phyloP scores from a whole-genome alignment of 2,329 filamentous ascomycete species.

The Colletotrichum melonis region DNA sequence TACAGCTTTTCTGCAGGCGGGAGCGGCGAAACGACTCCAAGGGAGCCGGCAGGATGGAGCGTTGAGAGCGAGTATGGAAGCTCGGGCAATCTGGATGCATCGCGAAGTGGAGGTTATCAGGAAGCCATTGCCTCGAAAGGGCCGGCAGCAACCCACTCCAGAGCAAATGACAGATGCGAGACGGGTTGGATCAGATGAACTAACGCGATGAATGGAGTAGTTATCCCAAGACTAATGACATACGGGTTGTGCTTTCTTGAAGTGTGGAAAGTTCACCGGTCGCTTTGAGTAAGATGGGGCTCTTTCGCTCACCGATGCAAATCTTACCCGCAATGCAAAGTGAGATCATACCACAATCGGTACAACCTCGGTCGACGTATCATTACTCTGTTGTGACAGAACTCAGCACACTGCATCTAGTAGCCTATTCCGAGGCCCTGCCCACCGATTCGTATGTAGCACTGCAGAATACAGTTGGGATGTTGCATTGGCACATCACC shows the following conservation, averaged over 20 bases:
- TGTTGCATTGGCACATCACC: background rate
- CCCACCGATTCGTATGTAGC: background rate
- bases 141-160: background rate
- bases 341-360: background rate
- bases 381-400: background rate
- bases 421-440: background rate
- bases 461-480: background rate
- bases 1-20: constrained; percentile 43
- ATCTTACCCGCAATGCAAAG: background rate
- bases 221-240: background rate
- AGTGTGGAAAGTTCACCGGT: background rate
- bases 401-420: background rate
- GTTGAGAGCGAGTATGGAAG: constrained; percentile 43
- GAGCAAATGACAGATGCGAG: background rate
- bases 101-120: background rate
- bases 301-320: background rate
- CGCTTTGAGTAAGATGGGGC: background rate
- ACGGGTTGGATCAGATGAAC: background rate
- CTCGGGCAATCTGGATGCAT: background rate
- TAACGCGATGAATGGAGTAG: background rate
- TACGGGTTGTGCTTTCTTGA: background rate
- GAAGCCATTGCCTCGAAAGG: background rate
- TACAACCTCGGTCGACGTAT: background rate
- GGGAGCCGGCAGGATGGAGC: constrained; percentile 43
- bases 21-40: constrained; percentile 37